phyloP scores from a whole-genome alignment of 1,284 basidiomycete species.

The Inonotus hispidus region DNA sequence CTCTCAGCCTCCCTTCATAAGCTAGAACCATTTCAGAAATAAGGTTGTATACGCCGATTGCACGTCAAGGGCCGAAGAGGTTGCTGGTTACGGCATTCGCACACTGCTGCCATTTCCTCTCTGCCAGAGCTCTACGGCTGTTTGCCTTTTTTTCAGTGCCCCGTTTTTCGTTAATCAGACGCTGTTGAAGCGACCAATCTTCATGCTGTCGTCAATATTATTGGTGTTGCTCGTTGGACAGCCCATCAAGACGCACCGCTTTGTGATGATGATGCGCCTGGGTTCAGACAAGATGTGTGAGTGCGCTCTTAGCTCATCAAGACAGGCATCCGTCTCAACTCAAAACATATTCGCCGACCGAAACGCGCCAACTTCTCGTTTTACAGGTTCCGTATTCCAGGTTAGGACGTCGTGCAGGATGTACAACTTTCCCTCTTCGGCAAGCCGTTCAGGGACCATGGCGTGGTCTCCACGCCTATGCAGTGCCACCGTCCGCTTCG shows the following conservation, averaged over 20 bases:
- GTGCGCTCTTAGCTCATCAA: constrained; percentile 1
- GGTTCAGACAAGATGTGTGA: constrained; percentile 6
- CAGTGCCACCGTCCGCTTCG: constrained; percentile 9
- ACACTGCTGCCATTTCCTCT: not conserved
- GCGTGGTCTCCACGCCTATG: not conserved
- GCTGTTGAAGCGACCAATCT: not conserved
- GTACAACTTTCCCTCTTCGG: not conserved
- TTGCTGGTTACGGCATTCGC: not conserved
- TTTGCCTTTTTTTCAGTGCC: not conserved
- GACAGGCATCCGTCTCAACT: constrained; percentile 8
- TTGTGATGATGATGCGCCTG: not conserved
- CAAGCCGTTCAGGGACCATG: constrained; percentile 3
- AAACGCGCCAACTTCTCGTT: constrained; percentile 7
- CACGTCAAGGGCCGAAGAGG: not conserved
- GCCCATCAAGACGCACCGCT: not conserved
- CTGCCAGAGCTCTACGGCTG: not conserved
- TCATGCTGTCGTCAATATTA: not conserved
- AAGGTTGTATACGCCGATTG: too few species aligned
- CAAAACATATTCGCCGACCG: constrained; percentile 1
- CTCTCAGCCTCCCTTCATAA: not conserved
- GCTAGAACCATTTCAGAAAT: too few species aligned
- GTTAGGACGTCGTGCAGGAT: not conserved
- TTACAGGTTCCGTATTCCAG: not conserved
- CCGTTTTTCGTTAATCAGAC: not conserved
- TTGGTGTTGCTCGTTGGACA: not conserved